A percentile compares a stretch with the other conserved stretches of the same genome.
These are phyloP conservation scores for Penicillium capsulatum DNA, from an alignment of 2,329 filamentous ascomycete genomes.

Conservation along the genomic window DNA sequence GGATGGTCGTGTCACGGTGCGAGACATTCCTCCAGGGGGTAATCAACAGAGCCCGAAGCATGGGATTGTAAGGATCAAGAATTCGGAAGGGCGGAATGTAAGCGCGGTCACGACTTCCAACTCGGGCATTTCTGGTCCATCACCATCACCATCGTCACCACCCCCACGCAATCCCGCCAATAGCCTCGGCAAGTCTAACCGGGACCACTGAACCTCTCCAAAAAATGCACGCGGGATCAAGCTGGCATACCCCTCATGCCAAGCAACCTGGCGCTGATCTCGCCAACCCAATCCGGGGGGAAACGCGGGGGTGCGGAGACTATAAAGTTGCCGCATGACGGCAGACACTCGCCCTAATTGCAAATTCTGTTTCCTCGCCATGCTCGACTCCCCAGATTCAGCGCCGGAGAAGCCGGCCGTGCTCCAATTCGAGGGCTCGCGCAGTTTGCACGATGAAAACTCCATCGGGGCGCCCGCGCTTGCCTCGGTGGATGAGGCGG, in stretches of 20 bases:
- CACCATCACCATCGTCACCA: too few species aligned
- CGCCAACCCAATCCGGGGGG: neutral
- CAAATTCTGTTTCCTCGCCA: neutral
- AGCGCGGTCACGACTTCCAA: too few species aligned
- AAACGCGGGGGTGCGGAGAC: neutral
- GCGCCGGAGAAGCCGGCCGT: conserved; percentile 8
- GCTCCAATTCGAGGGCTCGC: conserved; percentile 9
- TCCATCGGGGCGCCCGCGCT: conserved; percentile 4
- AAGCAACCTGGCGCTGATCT: conserved; percentile 1
- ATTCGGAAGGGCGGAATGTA: too few species aligned
- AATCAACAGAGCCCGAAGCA: too few species aligned
- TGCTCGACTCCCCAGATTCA: conserved; percentile 7
- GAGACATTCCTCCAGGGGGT: too few species aligned
- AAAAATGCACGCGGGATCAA: neutral
- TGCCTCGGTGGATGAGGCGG: conserved; percentile 15
- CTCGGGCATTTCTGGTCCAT: too few species aligned
- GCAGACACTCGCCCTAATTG: too few species aligned
- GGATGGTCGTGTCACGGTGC: too few species aligned
- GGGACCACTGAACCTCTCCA: too few species aligned
- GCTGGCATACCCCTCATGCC: conserved; percentile 4
- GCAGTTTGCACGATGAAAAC: conserved; percentile 7
- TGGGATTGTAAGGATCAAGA: too few species aligned
- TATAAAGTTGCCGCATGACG: neutral
- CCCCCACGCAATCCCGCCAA: too few species aligned
- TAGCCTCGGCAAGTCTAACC: too few species aligned